Conservation (phyloP, 1,284 basidiomycete species). For the Apiotrichum domesticum region DNA sequence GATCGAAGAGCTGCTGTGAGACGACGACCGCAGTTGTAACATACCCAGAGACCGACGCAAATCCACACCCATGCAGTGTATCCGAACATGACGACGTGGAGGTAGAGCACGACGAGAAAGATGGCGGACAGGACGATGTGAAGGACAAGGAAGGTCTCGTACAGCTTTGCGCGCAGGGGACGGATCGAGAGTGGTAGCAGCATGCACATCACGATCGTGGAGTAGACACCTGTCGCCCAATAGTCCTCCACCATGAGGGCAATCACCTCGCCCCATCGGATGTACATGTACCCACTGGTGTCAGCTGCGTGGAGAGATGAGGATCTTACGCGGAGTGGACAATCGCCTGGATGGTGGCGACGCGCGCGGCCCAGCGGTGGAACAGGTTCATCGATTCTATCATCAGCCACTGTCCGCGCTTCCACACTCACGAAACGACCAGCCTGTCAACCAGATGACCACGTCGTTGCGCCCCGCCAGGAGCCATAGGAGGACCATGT, state of each 20-base stretch:
- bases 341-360: slow-evolving; percentile 21
- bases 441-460: slow-evolving; percentile 32
- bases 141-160: slow-evolving; percentile 27
- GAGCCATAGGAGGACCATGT: slow-evolving; percentile 22
- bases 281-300: slow-evolving; percentile 12
- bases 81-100: slow-evolving; percentile 23
- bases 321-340: slow-evolving; percentile 20
- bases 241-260: slow-evolving; percentile 10
- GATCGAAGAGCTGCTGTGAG: not conserved
- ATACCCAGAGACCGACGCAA: slow-evolving; percentile 27
- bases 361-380: slow-evolving; percentile 26
- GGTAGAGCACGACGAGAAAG: slow-evolving; percentile 20
- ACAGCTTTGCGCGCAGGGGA: slow-evolving; percentile 17
- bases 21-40: not conserved
- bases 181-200: slow-evolving; percentile 19
- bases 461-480: slow-evolving; percentile 28
- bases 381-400: slow-evolving; percentile 21
- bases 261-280: slow-evolving; percentile 3
- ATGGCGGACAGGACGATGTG: slow-evolving; percentile 25
- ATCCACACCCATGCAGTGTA: slow-evolving; percentile 23
- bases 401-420: not conserved
- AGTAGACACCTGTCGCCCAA: slow-evolving; percentile 22
- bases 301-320: not conserved
- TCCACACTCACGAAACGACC: slow-evolving; percentile 22
- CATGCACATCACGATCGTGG: slow-evolving; percentile 19